Evolutionary conservation across 2,329 filamentous ascomycete genomes (phyloP).

Genomic region (Cercospora berteroae): DNA sequence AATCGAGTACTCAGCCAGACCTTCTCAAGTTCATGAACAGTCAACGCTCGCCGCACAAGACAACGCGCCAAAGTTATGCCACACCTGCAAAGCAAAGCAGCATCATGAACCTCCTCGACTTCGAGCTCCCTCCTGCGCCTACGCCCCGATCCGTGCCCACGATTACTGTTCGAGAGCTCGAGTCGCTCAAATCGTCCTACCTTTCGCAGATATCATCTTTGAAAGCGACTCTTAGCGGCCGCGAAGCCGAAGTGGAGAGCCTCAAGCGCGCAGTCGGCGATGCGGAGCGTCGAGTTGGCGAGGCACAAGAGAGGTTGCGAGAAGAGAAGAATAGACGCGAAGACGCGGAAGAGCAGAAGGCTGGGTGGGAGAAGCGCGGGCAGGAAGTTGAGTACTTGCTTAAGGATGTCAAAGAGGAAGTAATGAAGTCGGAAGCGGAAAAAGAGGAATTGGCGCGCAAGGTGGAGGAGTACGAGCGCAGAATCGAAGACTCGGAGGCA

Average conservation of each 20-base stretch:
- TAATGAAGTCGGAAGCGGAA: conserved; percentile 74
- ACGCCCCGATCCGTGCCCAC: conserved; percentile 89
- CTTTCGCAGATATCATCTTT: conserved; percentile 93
- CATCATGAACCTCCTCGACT: conserved; percentile 75
- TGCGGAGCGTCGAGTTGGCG: conserved; percentile 86
- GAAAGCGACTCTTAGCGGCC: conserved; percentile 84
- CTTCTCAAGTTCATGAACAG: conserved; percentile 44
- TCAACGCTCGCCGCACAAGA: conserved; percentile 45
- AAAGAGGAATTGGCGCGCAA: conserved; percentile 74
- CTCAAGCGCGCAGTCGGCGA: conserved; percentile 85
- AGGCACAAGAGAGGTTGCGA: conserved; percentile 77
- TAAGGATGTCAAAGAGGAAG: conserved; percentile 75
- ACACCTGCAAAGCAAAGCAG: conserved; percentile 47
- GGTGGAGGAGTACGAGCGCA: conserved; percentile 73
- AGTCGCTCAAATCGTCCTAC: conserved; percentile 86
- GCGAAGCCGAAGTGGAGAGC: conserved; percentile 85
- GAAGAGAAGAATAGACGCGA: conserved; percentile 72
- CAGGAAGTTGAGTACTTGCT: conserved; percentile 83
- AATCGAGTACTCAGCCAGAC: conserved; percentile 50
- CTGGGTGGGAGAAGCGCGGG: conserved; percentile 79
- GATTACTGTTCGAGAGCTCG: conserved; percentile 86
- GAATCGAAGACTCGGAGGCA: conserved; percentile 70
- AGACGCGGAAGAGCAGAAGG: conserved; percentile 69
- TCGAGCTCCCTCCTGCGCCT: conserved; percentile 89
- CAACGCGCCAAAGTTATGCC: conserved; percentile 34